Evolutionary conservation across 495 filamentous ascomycete species (phyloP).

Genomic region (Penicillium manginii): DNA sequence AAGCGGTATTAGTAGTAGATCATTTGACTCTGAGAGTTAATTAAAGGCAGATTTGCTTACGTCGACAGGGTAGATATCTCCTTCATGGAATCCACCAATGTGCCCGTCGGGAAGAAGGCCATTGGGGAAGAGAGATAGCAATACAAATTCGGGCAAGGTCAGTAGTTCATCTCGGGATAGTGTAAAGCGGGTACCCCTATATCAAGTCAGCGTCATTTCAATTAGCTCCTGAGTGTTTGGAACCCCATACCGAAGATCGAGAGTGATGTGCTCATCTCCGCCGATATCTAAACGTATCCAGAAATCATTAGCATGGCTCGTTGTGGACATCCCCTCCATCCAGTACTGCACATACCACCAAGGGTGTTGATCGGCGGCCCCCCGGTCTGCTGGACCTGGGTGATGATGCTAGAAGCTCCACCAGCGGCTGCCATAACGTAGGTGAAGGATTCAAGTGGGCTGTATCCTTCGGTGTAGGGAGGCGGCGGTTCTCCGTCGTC

Average conservation of each 20-base stretch:
- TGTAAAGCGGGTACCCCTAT: constrained; percentile 87
- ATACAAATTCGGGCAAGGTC: constrained; percentile 94
- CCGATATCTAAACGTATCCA: constrained; percentile 64
- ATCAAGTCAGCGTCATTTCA: constrained; percentile 17
- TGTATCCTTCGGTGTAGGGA: constrained; percentile 92
- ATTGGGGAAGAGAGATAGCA: constrained; percentile 98
- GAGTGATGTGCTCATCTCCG: constrained; percentile 92
- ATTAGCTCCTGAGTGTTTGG: constrained; percentile 3
- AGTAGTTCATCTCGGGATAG: constrained; percentile 93
- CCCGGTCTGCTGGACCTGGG: constrained; percentile 93
- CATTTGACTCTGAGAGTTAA: neutral
- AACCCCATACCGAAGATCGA: constrained; percentile 82
- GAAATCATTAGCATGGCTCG: constrained; percentile 2
- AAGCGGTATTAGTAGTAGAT: constrained; percentile 58
- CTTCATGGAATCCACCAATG: constrained; percentile 89
- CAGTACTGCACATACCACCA: constrained; percentile 64
- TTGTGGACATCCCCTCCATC: neutral
- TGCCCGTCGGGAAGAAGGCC: constrained; percentile 97
- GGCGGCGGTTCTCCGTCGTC: constrained; percentile 93
- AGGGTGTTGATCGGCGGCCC: constrained; percentile 82
- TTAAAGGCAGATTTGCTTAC: constrained; percentile 57
- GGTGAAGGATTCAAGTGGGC: constrained; percentile 88
- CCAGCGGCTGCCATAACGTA: constrained; percentile 98
- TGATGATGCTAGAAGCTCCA: constrained; percentile 97
- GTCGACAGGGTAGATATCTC: constrained; percentile 95